Evolutionary conservation across 768 basidiomycete species (phyloP), one percentile per base, ranked within the genome.

Genomic region (Butyriboletus loyo): DNA sequence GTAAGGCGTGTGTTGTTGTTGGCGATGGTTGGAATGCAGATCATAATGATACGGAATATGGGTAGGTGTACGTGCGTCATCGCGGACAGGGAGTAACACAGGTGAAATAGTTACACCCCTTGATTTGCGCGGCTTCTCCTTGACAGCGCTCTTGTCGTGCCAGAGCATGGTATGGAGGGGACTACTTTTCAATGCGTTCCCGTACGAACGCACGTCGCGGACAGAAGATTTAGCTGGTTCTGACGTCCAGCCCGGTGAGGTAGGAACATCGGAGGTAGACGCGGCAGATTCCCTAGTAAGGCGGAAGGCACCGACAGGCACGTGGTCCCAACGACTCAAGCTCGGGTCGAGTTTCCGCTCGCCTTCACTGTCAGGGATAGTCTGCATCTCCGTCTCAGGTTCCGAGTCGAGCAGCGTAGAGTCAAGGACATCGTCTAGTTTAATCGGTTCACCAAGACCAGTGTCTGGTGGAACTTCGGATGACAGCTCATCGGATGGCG

Each of bases 351-450:
- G 77, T 46, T 68, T 69, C 7, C 73, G 72, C 37, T 71, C 72
- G 41, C 54, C 58, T 34, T 78, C 77, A 40, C 59, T 70, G 25
- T 71, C 70, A 37, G 64, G 61, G 14, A 66, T 65, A 17, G 65
- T 57, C 35, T 63, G 65, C 52, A 59, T 52, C 44, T 61, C 66
- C 15, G 53, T 51, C 45, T 77, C 76, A 17, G 73, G 76, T 45
- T 85, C 85, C 0, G 78, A 76, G 58, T 83, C 84, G 19, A 90
- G 72, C 68, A 87, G 82, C 0, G 89, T 84, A 1, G 84, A 76
- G 51, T 92, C 87, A 32, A 92, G 75, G 17, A 92, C 88, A 59
- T 92, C 89, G 59, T 88, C 82, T 21, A 92, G 76, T 54, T 72
- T 72, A 32, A 82, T 76, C 11, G 81, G 74, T 53, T 84, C 79